Conservation (phyloP, 768 basidiomycete species). For the Termitomyces sp. region DNA sequence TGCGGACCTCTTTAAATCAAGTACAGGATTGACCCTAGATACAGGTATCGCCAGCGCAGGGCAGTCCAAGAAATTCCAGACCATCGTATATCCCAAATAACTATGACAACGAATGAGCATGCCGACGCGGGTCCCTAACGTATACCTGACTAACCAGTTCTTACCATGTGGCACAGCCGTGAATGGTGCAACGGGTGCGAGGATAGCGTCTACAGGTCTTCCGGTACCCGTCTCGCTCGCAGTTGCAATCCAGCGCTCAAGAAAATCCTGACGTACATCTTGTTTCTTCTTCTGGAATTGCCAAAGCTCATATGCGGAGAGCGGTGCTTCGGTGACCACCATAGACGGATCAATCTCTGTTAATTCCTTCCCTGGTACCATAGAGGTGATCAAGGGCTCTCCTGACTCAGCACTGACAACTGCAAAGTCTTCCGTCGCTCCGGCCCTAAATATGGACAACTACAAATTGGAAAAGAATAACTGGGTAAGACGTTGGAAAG, state of each 20-base stretch:
- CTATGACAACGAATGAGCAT: constrained; percentile 22
- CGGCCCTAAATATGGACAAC: background rate
- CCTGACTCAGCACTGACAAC: constrained; percentile 31
- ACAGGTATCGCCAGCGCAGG: constrained; percentile 59
- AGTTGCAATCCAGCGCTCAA: constrained; percentile 59
- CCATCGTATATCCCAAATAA: constrained; percentile 45
- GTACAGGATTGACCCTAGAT: constrained; percentile 43
- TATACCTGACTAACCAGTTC: constrained; percentile 33
- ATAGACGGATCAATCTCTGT: background rate
- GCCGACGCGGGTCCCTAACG: background rate
- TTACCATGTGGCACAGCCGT: constrained; percentile 59
- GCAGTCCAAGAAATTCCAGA: constrained; percentile 70
- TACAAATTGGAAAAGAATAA: background rate
- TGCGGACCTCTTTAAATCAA: constrained; percentile 39
- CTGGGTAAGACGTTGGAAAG: background rate
- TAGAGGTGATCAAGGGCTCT: constrained; percentile 50
- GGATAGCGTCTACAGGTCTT: constrained; percentile 71
- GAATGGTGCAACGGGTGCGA: constrained; percentile 56
- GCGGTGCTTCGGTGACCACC: background rate
- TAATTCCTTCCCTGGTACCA: constrained; percentile 26
- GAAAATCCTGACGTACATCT: constrained; percentile 47
- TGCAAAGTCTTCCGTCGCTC: constrained; percentile 16
- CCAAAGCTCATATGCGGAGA: constrained; percentile 57
- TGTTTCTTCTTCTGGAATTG: constrained; percentile 49
- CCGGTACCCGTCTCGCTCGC: constrained; percentile 51